Base-by-base conservation (phyloP, 352 stramenopile species). In the Phytophthora crassamura region DNA sequence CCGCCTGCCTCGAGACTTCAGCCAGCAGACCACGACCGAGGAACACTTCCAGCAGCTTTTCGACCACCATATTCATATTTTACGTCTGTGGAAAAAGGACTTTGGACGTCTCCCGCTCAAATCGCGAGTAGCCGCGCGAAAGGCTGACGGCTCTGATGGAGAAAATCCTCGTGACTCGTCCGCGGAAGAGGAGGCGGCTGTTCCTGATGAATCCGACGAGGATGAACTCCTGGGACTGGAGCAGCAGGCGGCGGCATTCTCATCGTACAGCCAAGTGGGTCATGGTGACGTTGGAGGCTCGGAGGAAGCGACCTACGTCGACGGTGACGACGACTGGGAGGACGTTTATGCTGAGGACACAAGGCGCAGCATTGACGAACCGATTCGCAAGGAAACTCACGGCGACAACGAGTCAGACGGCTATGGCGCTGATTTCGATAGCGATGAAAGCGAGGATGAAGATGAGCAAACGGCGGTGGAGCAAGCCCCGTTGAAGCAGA, bases 21-120 rank as follows among this genome's bases (percentile, higher is more conserved):
- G 70, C 14, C 62, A 80, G 25, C 57, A 83, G 20, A 64, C 76
- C 18, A 83, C 79, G 22, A 77, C 72, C n/a, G 80, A 95, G 40
- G 70, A 80, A 38, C 86, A 93, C 42, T 91, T 88, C 36, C 66
- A 89, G 60, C 85, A 88, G 76, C 72, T 95, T 5, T 68, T 93
- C 20, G 82, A 94, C 35, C 75, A 90, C 51, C 88, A 95, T 55
- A 76, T 93, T 35, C 82, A 94, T 60, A 89, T 95, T 42, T 74
- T 87, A 2, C 78, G 76, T 4, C 64, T 95, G 5, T 95, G 88
- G 88, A 91, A 94, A 55, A 86, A 82, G 18, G 88, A 95, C 45
- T 95, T 95, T 69, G 88, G 88, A 0, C 84, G 88, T 5, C 59
- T 95, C 48, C 88, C 88, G 2, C 67, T 53, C 5, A 70, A 66